Percentiles rank a stretch among this genome's conserved stretches.
Evolutionary conservation across 495 filamentous ascomycete species (phyloP).

Genomic region (Aeminium ludgeri): DNA sequence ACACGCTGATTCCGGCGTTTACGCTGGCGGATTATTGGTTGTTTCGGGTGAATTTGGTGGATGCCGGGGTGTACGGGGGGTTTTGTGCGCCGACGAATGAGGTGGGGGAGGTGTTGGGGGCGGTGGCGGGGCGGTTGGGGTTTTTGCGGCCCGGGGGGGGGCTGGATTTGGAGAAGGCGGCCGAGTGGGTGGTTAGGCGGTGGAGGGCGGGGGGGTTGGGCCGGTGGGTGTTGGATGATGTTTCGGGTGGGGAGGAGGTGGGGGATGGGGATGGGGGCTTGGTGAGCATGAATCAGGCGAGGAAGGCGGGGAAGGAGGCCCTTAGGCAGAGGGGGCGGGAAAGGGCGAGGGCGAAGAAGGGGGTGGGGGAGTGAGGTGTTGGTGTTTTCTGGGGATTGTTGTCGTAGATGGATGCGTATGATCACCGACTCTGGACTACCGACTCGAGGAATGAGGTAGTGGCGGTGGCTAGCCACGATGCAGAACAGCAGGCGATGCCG

Average conservation of each 20-base stretch:
- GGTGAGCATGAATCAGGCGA: constrained; percentile 21
- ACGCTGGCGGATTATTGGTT: constrained; percentile 80
- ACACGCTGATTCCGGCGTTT: constrained; percentile 56
- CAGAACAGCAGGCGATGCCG: too few species aligned
- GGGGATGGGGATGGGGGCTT: constrained; percentile 9
- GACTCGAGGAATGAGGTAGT: too few species aligned
- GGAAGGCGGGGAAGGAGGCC: constrained; percentile 5
- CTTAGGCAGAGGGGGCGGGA: background rate
- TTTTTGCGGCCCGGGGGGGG: constrained; percentile 58
- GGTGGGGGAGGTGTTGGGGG: constrained; percentile 46
- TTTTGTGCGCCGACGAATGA: constrained; percentile 71
- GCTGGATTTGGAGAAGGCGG: constrained; percentile 54
- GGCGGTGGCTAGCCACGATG: too few species aligned
- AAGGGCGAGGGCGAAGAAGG: background rate
- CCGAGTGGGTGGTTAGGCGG: constrained; percentile 67
- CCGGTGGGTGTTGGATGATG: constrained; percentile 61
- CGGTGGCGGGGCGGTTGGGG: constrained; percentile 54
- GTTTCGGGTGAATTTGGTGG: constrained; percentile 53
- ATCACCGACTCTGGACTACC: too few species aligned
- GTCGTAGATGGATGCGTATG: too few species aligned
- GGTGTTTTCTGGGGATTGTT: too few species aligned
- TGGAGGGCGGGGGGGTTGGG: constrained; percentile 69
- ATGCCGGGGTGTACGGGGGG: constrained; percentile 40
- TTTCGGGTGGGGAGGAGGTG: constrained; percentile 32
- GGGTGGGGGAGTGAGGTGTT: too few species aligned